phyloP scores from a whole-genome alignment of 306 rosid genomes.

The Trifolium subterraneum region DNA sequence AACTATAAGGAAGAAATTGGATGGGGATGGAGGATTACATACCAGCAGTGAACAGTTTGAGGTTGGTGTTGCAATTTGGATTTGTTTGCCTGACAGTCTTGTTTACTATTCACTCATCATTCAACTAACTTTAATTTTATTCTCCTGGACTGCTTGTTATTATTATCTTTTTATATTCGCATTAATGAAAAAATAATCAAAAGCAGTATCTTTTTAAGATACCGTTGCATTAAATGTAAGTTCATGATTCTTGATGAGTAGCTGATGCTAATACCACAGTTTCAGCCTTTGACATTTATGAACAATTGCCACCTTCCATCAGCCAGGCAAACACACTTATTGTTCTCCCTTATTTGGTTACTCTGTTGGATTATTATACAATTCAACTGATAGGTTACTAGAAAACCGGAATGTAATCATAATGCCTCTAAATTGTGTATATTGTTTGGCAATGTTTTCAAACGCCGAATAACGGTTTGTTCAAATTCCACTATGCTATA shows the following conservation, averaged over 20 bases:
- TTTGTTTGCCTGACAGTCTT: background rate
- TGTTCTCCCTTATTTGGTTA: background rate
- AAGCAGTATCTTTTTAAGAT: constrained; percentile 1
- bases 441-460: too few relatives aligned
- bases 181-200: background rate
- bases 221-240: constrained; percentile 13
- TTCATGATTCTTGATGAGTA: constrained; percentile 17
- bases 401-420: constrained; percentile 19
- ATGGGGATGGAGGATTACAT: constrained; percentile 71
- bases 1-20: constrained; percentile 77
- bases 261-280: background rate
- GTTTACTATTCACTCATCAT: constrained; percentile 22
- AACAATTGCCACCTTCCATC: constrained; percentile 5
- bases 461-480: too few relatives aligned
- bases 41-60: constrained; percentile 74
- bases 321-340: background rate
- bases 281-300: background rate
- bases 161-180: constrained; percentile 5
- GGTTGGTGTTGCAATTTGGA: constrained; percentile 56
- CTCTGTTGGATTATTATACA: background rate
- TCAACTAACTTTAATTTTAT: background rate
- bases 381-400: background rate
- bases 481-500: too few relatives aligned
- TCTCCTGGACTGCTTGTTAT: background rate
- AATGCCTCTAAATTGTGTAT: constrained; percentile 33